Percentiles rank a stretch among this genome's conserved stretches.
phyloP scores from a whole-genome alignment of 768 basidiomycete species.

The Trichaptum fuscoviolaceum region DNA sequence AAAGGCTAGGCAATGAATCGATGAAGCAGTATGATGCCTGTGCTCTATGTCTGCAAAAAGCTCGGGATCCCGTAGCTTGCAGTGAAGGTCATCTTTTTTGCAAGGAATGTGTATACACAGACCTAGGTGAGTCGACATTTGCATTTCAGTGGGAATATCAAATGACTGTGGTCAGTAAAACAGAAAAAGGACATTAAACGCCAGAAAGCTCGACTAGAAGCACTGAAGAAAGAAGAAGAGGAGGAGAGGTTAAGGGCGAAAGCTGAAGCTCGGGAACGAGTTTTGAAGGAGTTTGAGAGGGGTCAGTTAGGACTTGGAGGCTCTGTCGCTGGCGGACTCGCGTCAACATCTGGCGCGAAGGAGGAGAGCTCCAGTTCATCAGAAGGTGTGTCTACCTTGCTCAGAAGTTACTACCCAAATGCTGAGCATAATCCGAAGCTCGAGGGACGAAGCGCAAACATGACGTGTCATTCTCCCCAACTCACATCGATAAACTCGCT shows the following conservation, averaged over 20 bases:
- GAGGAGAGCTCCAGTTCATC: constrained; percentile 15
- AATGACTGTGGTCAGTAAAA: constrained; percentile 42
- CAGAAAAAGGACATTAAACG: constrained; percentile 92
- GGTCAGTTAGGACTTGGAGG: constrained; percentile 71
- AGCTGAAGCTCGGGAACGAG: constrained; percentile 79
- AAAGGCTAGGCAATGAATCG: constrained; percentile 85
- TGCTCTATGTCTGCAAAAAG: constrained; percentile 78
- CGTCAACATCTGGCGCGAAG: constrained; percentile 34
- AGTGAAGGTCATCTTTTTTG: constrained; percentile 88
- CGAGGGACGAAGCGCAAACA: constrained; percentile 80
- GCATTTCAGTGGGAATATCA: neutral
- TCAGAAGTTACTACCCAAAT: neutral
- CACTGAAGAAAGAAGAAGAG: constrained; percentile 73
- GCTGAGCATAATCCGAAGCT: constrained; percentile 19
- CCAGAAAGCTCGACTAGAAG: constrained; percentile 78
- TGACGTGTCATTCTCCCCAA: constrained; percentile 55
- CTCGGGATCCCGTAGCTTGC: constrained; percentile 81
- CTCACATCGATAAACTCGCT: constrained; percentile 64
- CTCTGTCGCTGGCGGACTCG: constrained; percentile 31
- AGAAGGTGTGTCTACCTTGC: constrained; percentile 19
- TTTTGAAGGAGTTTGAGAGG: constrained; percentile 85
- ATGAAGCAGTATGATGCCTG: constrained; percentile 93
- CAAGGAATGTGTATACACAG: constrained; percentile 88
- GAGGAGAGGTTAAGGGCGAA: constrained; percentile 66
- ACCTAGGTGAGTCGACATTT: constrained; percentile 56